A percentile compares a stretch with the other conserved stretches of the same genome.
Evolutionary conservation across 1,284 basidiomycete species (phyloP).

Genomic region (Papiliotrema laurentii): DNA sequence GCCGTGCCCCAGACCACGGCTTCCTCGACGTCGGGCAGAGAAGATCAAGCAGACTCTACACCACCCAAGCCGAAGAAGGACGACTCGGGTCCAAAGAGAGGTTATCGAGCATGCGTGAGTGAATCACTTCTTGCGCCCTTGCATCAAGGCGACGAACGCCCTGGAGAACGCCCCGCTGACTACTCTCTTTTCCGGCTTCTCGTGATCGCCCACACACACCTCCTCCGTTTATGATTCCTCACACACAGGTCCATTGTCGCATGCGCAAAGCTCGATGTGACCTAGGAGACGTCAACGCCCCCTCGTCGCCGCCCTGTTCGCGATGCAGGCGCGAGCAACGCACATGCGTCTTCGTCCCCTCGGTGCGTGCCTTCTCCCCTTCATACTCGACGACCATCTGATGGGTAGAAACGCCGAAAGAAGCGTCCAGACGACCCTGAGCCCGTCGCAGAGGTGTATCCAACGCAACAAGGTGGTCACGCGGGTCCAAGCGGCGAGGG

Average conservation of each 20-base stretch:
- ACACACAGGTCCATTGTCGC: slow-evolving; percentile 40
- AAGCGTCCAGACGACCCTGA: slow-evolving; percentile 12
- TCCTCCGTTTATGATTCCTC: background rate
- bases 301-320: slow-evolving; percentile 48
- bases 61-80: slow-evolving; percentile 9
- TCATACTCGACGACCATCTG: background rate
- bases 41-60: background rate
- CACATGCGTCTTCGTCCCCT: slow-evolving; percentile 49
- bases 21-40: background rate
- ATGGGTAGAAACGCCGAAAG: slow-evolving; percentile 33
- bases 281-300: slow-evolving; percentile 49
- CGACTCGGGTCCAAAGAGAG: slow-evolving; percentile 34
- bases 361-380: slow-evolving; percentile 31
- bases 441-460: slow-evolving; percentile 8
- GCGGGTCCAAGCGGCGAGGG: no score
- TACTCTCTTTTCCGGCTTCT: no score
- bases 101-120: slow-evolving; percentile 43
- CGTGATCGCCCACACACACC: no score
- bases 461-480: background rate
- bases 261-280: slow-evolving; percentile 50
- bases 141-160: no score
- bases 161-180: no score
- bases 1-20: background rate
- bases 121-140: no score
- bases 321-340: slow-evolving; percentile 49